Percentiles rank a stretch among this genome's conserved stretches.
phyloP scores from a whole-genome alignment of 768 basidiomycete genomes.

The Tricholoma sp. region DNA sequence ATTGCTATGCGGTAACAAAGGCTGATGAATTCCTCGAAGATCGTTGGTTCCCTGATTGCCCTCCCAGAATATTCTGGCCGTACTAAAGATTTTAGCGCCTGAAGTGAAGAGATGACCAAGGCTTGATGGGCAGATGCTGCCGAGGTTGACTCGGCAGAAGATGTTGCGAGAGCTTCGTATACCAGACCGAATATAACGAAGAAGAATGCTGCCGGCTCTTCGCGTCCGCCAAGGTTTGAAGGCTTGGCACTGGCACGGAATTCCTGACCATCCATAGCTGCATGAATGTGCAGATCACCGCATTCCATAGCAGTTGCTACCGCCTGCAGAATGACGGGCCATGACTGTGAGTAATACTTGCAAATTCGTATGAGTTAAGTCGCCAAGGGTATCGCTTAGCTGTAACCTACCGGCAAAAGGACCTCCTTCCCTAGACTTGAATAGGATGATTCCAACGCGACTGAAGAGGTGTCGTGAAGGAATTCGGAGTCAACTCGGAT shows the following conservation, averaged over 20 bases:
- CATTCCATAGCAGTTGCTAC: conserved; percentile 74
- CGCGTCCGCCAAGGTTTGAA: conserved; percentile 26
- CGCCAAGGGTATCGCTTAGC: neutral
- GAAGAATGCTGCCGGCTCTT: conserved; percentile 78
- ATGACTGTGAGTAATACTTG: conserved; percentile 85
- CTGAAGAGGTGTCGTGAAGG: conserved; percentile 67
- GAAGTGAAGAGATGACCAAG: conserved; percentile 58
- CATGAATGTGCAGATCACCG: conserved; percentile 60
- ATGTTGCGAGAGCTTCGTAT: conserved; percentile 75
- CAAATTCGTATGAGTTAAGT: conserved; percentile 3
- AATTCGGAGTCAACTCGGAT: conserved; percentile 88
- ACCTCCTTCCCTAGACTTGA: conserved; percentile 89
- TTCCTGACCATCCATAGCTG: conserved; percentile 80
- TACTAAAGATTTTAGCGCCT: conserved; percentile 77
- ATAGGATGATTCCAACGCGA: conserved; percentile 76
- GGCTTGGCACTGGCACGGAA: conserved; percentile 17
- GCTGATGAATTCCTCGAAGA: conserved; percentile 87
- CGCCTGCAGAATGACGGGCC: conserved; percentile 80
- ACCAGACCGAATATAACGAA: conserved; percentile 91
- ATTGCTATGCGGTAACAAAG: conserved; percentile 88
- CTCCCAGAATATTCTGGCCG: conserved; percentile 75
- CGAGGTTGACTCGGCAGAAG: conserved; percentile 54
- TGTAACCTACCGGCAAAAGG: conserved; percentile 69
- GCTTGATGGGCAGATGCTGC: conserved; percentile 36
- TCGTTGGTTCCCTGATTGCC: conserved; percentile 71